Percentiles rank a stretch among this genome's conserved stretches.
These are phyloP conservation scores for Colletotrichum tabaci DNA, from an alignment of 2,329 filamentous ascomycete genomes.

Conservation along the genomic window DNA sequence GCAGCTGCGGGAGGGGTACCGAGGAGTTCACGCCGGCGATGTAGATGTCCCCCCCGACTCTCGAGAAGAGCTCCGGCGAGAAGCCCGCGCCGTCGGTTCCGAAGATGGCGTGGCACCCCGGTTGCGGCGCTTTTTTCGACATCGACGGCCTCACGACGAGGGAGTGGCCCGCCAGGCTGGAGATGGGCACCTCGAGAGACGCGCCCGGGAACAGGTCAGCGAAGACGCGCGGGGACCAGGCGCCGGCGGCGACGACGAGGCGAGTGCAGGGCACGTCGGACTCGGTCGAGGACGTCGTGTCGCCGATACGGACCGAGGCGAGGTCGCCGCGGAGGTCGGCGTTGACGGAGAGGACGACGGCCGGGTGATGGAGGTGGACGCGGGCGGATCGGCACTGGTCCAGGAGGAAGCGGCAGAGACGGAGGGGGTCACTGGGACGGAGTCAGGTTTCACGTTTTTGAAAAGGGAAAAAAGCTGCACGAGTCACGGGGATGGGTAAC, in stretches of 20 bases:
- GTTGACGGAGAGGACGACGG: conserved; percentile 66
- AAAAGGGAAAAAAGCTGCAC: neutral
- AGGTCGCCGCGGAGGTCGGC: conserved; percentile 66
- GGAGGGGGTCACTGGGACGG: conserved; percentile 71
- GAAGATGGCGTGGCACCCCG: conserved; percentile 78
- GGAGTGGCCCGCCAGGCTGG: conserved; percentile 79
- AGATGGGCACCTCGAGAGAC: conserved; percentile 67
- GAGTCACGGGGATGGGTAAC: neutral
- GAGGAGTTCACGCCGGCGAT: conserved; percentile 80
- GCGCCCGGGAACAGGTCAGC: conserved; percentile 73
- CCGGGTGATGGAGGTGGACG: conserved; percentile 77
- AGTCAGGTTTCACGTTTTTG: conserved; percentile 3
- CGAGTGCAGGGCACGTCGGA: conserved; percentile 73
- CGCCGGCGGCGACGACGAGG: conserved; percentile 77
- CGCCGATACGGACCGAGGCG: conserved; percentile 65
- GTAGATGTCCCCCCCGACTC: conserved; percentile 78
- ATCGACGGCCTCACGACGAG: conserved; percentile 74
- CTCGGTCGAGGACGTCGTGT: conserved; percentile 59
- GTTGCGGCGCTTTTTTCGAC: conserved; percentile 56
- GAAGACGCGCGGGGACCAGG: conserved; percentile 81
- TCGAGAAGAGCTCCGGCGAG: conserved; percentile 80
- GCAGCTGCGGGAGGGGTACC: conserved; percentile 69
- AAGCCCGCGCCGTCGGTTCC: conserved; percentile 71
- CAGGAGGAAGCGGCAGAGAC: conserved; percentile 77
- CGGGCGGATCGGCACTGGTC: conserved; percentile 69